Base-by-base conservation (phyloP, 2,329 filamentous ascomycete species). In the Byssochlamys sp. region DNA sequence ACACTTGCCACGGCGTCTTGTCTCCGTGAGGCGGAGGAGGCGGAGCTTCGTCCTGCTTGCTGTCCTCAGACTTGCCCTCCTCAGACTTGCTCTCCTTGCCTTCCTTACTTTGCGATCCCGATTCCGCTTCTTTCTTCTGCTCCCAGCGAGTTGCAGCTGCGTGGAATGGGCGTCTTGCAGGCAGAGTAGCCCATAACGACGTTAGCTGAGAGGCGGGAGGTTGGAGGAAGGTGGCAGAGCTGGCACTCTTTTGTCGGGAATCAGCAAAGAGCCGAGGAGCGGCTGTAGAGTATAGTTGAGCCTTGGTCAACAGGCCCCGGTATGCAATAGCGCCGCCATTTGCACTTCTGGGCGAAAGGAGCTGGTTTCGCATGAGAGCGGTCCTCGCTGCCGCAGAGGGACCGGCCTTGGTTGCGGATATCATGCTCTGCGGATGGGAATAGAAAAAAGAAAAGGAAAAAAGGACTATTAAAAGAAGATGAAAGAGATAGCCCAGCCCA, bases 1-100 rank as follows among this genome's bases (percentile, higher is more conserved):
- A 99, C 31, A 99, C 94, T 73, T 97, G 90, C 91, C 94, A 97
- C 56, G 94, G 94, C 2, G 92, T 94, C 80, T 99, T 99, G 78
- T 96, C 91, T 60, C 94, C 94, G 70, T 99, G 94, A 24, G 91
- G 92, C n/a, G 94, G 92, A 12, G 91, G 92, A 25, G 92, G 90
- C 11, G 91, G 87, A 28, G 84, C 74, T 39, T 79, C 77, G 60
- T 90, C 84, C 66, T 89, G 84, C 66, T 84, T 78, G 58, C 81
- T 76, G 54, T 81, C 76, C 51, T 75, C 69, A 61, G 39, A 45
- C 39, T 45, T 45, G 55, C 71, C 62, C 19, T 75, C 69, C 55
- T 76, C 69, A 61, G 31, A 33, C 39, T 45, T 45, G 54, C 71
- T 62, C 24, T 75, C 69, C 55, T 76, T 7, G 29, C 29, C 29